Conservation (phyloP, 2,329 filamentous ascomycete species). For the Fusarium denticulatum region DNA sequence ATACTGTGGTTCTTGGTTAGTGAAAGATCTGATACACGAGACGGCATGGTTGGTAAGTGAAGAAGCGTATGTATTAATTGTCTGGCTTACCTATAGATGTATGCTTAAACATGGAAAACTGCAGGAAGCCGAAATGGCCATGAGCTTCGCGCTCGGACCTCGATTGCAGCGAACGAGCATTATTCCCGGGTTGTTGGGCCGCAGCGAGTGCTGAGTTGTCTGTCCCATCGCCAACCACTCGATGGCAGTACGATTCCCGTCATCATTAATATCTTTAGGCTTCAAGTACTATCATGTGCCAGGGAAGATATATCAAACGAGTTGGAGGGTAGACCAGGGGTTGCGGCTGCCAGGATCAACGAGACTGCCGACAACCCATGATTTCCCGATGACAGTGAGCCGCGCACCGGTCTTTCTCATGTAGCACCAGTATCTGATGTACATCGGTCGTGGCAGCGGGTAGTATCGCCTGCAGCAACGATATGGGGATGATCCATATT, state of each 20-base stretch:
- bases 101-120: conserved; percentile 5
- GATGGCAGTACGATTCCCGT: neutral
- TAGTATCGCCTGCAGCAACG: neutral
- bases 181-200: conserved; percentile 18
- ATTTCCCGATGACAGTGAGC: conserved; percentile 34
- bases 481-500: conserved; percentile 30
- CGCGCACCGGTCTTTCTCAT: conserved; percentile 15
- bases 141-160: neutral
- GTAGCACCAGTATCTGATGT: conserved; percentile 5
- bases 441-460: neutral
- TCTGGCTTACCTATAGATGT: neutral
- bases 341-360: conserved; percentile 28
- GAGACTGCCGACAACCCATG: conserved; percentile 31
- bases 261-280: neutral
- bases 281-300: conserved; percentile 9
- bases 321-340: conserved; percentile 36
- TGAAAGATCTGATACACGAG: conserved; percentile 8
- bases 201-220: conserved; percentile 28
- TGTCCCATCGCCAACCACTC: conserved; percentile 29
- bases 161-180: neutral
- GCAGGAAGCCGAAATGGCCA: neutral
- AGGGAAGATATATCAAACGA: conserved; percentile 22
- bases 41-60: neutral
- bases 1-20: conserved; percentile 1
- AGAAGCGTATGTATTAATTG: neutral